These are phyloP conservation scores for Saccharomyces kudriavzevii DNA, from an alignment of 805 yeast genomes.

Conservation along the genomic window DNA sequence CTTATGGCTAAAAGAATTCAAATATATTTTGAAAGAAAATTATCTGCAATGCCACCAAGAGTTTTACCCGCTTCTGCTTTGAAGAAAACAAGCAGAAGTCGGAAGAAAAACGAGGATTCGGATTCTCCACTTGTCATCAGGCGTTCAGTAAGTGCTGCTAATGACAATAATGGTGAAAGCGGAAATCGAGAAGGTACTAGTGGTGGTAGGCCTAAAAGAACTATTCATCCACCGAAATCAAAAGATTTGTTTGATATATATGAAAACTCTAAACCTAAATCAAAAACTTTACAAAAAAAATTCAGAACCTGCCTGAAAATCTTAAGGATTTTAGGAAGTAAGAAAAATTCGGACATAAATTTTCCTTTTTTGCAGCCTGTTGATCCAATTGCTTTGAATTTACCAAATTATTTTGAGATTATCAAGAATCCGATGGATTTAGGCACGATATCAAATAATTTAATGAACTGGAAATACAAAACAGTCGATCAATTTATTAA, in stretches of 20 bases:
- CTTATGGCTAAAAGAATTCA: constrained; percentile 88
- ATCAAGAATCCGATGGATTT: constrained; percentile 94
- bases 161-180: neutral
- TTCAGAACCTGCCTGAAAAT: constrained; percentile 77
- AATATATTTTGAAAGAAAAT: constrained; percentile 88
- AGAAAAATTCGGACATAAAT: constrained; percentile 75
- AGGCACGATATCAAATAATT: constrained; percentile 71
- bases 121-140: neutral
- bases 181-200: constrained; percentile 22
- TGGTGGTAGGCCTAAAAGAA: constrained; percentile 75
- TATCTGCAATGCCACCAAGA: constrained; percentile 77
- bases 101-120: neutral
- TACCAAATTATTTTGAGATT: constrained; percentile 81
- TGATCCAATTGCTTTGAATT: constrained; percentile 86
- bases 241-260: constrained; percentile 73
- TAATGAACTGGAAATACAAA: constrained; percentile 80
- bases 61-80: constrained; percentile 24
- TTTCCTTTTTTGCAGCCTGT: constrained; percentile 92
- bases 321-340: constrained; percentile 70
- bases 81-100: constrained; percentile 25
- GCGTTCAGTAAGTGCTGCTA: neutral
- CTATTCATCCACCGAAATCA: constrained; percentile 93
- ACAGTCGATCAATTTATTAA: constrained; percentile 82
- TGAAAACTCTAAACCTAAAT: constrained; percentile 67
- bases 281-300: constrained; percentile 85